Conservation (phyloP, 192 early-diverging fungal species). For the Geranomyces variabilis region DNA sequence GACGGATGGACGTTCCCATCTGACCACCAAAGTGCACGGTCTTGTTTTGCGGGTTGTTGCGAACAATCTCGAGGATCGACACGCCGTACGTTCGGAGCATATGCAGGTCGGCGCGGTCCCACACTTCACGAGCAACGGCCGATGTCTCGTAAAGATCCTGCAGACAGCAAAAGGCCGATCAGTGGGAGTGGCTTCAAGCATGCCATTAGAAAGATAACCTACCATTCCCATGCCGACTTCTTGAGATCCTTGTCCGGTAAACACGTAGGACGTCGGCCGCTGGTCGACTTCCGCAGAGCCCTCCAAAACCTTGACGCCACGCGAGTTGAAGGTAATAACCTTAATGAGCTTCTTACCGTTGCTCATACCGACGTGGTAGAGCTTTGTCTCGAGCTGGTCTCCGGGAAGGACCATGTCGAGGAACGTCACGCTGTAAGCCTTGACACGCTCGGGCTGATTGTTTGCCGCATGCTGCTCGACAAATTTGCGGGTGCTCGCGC, state of each 20-base stretch:
- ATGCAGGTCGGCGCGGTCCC: slow-evolving; percentile 89
- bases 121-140: slow-evolving; percentile 80
- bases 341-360: slow-evolving; percentile 95
- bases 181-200: neutral
- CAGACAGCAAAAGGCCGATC: neutral
- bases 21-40: slow-evolving; percentile 90
- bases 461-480: slow-evolving; percentile 95
- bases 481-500: slow-evolving; percentile 90
- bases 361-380: slow-evolving; percentile 92
- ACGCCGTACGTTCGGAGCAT: slow-evolving; percentile 85
- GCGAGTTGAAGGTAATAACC: slow-evolving; percentile 85
- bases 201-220: neutral
- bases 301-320: slow-evolving; percentile 78
- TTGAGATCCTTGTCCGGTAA: slow-evolving; percentile 97
- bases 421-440: slow-evolving; percentile 84
- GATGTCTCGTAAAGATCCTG: slow-evolving; percentile 79
- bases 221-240: slow-evolving; percentile 93
- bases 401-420: slow-evolving; percentile 92
- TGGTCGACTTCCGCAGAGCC: slow-evolving; percentile 95
- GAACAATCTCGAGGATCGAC: slow-evolving; percentile 89
- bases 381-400: slow-evolving; percentile 86
- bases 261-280: slow-evolving; percentile 86
- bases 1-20: slow-evolving; percentile 79
- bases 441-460: slow-evolving; percentile 87
- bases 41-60: slow-evolving; percentile 76